These are phyloP conservation scores for Mycena amicta DNA, from an alignment of 768 basidiomycete genomes.

Conservation along the genomic window DNA sequence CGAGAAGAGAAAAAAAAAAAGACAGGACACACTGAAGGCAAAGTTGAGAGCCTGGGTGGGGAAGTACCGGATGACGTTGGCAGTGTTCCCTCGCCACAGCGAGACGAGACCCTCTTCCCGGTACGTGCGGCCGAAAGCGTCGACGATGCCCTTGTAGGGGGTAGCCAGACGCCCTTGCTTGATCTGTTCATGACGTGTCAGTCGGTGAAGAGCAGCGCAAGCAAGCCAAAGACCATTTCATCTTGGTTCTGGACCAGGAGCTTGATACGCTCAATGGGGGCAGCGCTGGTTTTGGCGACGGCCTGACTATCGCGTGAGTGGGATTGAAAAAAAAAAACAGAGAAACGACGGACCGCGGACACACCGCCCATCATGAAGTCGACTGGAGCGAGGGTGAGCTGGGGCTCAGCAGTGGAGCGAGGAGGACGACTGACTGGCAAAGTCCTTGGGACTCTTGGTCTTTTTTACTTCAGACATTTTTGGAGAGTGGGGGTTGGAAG, in stretches of 20 bases:
- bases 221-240: constrained; percentile 81
- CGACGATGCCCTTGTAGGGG: constrained; percentile 95
- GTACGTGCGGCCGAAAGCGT: constrained; percentile 93
- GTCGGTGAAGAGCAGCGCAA: constrained; percentile 6
- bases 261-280: constrained; percentile 99
- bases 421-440: constrained; percentile 63
- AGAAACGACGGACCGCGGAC: constrained; percentile 66
- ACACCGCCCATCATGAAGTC: constrained; percentile 98
- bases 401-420: constrained; percentile 18
- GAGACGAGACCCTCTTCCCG: constrained; percentile 93
- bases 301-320: constrained; percentile 55
- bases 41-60: constrained; percentile 99
- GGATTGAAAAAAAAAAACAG: constrained; percentile 13
- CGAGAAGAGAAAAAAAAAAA: background rate
- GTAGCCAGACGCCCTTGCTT: constrained; percentile 97
- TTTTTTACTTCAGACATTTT: constrained; percentile 86
- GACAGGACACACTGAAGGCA: constrained; percentile 84
- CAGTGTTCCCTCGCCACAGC: constrained; percentile 99
- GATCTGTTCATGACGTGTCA: constrained; percentile 67
- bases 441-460: constrained; percentile 90
- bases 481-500: constrained; percentile 54
- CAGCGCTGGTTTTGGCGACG: constrained; percentile 97
- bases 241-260: constrained; percentile 98
- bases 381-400: constrained; percentile 46
- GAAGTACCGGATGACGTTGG: constrained; percentile 99